Evolutionary conservation across 2,329 filamentous ascomycete genomes (phyloP).

Genomic region (Colletotrichum tabaci): DNA sequence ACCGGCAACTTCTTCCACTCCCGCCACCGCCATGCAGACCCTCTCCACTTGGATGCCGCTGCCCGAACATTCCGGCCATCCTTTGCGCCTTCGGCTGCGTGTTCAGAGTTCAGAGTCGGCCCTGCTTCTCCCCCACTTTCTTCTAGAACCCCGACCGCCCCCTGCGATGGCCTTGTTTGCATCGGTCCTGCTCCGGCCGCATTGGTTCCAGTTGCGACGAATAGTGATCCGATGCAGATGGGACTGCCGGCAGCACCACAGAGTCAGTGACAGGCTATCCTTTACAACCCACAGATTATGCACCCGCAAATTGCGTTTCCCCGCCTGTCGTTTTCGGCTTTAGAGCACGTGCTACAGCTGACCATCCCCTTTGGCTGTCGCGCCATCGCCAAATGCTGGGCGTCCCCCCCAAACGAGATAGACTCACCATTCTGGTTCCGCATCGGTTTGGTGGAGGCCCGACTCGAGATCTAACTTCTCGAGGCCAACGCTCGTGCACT

Average conservation of each 20-base stretch:
- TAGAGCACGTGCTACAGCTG: neutral
- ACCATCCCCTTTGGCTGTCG: neutral
- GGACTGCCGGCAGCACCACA: conserved; percentile 46
- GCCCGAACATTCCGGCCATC: neutral
- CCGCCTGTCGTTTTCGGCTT: neutral
- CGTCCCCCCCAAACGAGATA: neutral
- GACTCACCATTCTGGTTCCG: conserved; percentile 32
- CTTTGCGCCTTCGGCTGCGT: neutral
- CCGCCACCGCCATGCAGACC: conserved; percentile 14
- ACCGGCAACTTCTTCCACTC: conserved; percentile 5
- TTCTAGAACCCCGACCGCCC: conserved; percentile 16
- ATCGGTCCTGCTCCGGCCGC: conserved; percentile 9
- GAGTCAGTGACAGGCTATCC: conserved; percentile 23
- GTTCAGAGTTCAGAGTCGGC: neutral
- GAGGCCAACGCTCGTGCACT: conserved; percentile 41
- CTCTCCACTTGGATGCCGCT: conserved; percentile 6
- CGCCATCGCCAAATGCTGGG: neutral
- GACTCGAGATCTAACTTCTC: conserved; percentile 37
- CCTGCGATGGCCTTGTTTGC: conserved; percentile 18
- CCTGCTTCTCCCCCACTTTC: conserved; percentile 8
- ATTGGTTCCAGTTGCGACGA: conserved; percentile 35
- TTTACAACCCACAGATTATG: neutral
- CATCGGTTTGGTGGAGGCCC: conserved; percentile 18
- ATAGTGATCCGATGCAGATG: conserved; percentile 53
- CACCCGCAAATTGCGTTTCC: neutral